Conservation (phyloP, 176 grass and related monocot genomes). For the Triticum timopheevii region DNA sequence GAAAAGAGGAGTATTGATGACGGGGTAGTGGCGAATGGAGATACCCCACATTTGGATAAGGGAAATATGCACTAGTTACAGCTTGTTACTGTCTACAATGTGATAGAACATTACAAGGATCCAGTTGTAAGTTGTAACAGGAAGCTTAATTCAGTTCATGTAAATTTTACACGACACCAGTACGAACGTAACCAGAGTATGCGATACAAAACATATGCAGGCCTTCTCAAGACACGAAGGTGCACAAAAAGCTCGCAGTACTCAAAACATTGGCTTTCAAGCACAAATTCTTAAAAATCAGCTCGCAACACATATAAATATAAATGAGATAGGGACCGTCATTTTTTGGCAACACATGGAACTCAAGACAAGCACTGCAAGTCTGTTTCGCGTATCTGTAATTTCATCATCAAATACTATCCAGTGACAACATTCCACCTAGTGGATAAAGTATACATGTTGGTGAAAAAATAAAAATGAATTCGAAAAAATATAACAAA, state of each 20-base stretch:
- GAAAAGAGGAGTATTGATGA: neutral
- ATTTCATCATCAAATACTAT: neutral
- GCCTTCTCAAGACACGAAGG: neutral
- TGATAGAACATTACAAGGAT: too few relatives aligned
- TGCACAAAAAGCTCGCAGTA: neutral
- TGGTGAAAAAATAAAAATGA: neutral
- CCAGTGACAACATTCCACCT: neutral
- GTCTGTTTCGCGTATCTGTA: neutral
- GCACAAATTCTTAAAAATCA: neutral
- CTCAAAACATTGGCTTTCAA: neutral
- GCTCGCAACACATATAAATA: neutral
- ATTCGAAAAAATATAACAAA: constrained; percentile 21
- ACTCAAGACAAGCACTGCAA: neutral
- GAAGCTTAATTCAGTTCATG: neutral
- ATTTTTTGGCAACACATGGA: neutral
- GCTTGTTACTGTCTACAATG: too few relatives aligned
- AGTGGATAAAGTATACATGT: constrained; percentile 25
- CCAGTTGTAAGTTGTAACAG: too few relatives aligned
- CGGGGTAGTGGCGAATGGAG: neutral
- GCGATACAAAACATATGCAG: neutral
- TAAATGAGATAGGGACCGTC: neutral
- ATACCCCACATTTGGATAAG: neutral
- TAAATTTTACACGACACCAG: neutral
- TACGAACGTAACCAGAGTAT: neutral
- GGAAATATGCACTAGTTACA: too few relatives aligned